Evolutionary conservation across 345 rosid species (phyloP).

Genomic region (Cardamine chenopodiifolia): DNA sequence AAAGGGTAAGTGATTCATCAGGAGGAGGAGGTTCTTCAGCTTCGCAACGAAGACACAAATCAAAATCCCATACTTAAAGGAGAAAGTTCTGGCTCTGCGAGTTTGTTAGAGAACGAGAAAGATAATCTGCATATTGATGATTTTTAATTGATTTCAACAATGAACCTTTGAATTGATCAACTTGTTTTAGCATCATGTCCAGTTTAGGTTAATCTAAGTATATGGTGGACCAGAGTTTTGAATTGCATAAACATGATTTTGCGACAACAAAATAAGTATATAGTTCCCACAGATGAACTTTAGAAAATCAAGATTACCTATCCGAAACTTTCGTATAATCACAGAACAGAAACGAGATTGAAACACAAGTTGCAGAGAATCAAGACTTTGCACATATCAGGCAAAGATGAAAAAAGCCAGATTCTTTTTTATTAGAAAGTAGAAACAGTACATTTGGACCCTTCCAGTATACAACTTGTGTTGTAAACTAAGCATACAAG

Average conservation of each 20-base stretch:
- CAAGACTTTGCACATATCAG: background rate
- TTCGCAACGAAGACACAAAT: background rate
- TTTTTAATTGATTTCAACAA: background rate
- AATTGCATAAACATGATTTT: too few species aligned
- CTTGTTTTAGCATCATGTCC: background rate
- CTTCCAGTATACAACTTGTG: background rate
- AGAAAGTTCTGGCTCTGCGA: background rate
- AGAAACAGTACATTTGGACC: background rate
- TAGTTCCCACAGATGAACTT: too few species aligned
- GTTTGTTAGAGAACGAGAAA: background rate
- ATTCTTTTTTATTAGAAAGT: background rate
- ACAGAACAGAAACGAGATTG: too few species aligned
- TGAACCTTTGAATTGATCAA: slow-evolving; percentile 3
- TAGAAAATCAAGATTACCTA: too few species aligned
- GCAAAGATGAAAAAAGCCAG: background rate
- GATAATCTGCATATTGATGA: background rate
- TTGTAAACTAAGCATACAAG: background rate
- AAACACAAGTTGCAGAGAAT: slow-evolving; percentile 21
- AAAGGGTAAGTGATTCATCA: background rate
- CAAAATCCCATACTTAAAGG: background rate
- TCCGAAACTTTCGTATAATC: too few species aligned
- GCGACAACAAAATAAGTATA: too few species aligned
- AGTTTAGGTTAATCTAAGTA: too few species aligned
- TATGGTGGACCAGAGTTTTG: too few species aligned
- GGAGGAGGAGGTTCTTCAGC: slow-evolving; percentile 1